Evolutionary conservation across 305 asterid species (phyloP), one percentile per base, ranked within the genome.

Genomic region (Solanum aculeatissimum): DNA sequence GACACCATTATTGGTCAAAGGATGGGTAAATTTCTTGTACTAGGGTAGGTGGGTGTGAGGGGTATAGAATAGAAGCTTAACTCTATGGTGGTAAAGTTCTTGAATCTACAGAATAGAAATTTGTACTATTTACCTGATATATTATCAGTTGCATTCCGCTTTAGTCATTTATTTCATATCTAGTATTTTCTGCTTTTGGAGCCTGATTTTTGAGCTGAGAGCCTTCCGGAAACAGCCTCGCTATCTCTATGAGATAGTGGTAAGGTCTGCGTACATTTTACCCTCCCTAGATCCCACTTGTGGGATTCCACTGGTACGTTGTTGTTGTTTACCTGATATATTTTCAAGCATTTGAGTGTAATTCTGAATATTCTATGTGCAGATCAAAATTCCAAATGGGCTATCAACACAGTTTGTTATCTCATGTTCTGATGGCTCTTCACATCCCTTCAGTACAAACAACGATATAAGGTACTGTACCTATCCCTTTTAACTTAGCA

Each of bases 381-480:
- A 96, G 99, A 92, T 96, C 89, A 94, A 92, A 92, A 94, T 95
- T 84, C 98, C 98, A 23, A 90, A 91, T 83, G 98, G 98, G 43
- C 90, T 91, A 77, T 94, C 98, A 8, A 38, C 95, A 21, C 98
- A 96, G 86, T 95, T 96, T 87, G 98, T 96, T 86, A 87, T 96
- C 88, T 90, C 91, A 71, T 88, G 95, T 84, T 86, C 99, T 35
- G 83, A 91, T 87, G 98, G 98, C 82, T 90, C 95, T 21, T 94
- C 97, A 57, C 95, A 91, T 85, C 98, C 95, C 68, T 95, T 95
- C 86, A 95, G 93, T 88, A 90, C 98, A 35, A 92, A 89, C 89
- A 87, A 90, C 69, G 99, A 94, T 89, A 89, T 93, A 57, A 90
- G 97, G 99, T 96, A 92, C 86, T 74, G 47, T 83, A 81, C 77